Base-by-base conservation (phyloP, 164 flowering plant species). In the Chloranthus sessilifolius region DNA sequence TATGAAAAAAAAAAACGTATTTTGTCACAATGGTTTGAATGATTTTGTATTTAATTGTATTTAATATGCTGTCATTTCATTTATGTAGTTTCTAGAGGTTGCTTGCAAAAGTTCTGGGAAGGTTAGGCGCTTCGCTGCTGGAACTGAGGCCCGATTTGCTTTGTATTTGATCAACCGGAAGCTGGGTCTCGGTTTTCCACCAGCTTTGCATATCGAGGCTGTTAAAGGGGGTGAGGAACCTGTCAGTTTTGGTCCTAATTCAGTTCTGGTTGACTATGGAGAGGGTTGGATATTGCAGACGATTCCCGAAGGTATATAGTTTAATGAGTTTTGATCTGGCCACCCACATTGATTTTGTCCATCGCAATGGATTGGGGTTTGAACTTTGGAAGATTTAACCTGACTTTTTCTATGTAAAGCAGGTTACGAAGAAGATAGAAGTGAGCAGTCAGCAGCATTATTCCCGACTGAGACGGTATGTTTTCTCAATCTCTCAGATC, bases 211-310 rank as follows among this genome's bases (percentile, higher is more conserved):
- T 51, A 75, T 88, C 43, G 87, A 81, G 67, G 85, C 95, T 5
- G 67, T 70, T 50, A 88, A 85, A 71, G 78, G 78, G 45, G 89
- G 83, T 23, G 92, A 88, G 38, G 95, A 79, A 47, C 79, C 97
- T 22, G 56, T 89, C 16, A 72, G 50, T 64, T 89, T 89, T 70
- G 90, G 90, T 23, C 85, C 80, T 34, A 70, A 49, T 66, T 68
- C 90, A 0, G 52, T 54, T 59, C 90, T 89, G 30, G 72, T 69
- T 8, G 63, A 75, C 49, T 82, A 81, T 64, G 95, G 95, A 9
- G 50, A 56, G 50, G 86, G 80, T n/a, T 89, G 95, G 94, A 80
- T 60, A 53, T 55, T 89, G 61, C 83, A 79, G 56, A 77, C 92
- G 1, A 77, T 75, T 43, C 51, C 53, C 2, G 73, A 72, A 52